These are phyloP conservation scores for Tetraselmis striata DNA, from an alignment of 139 green algal genomes.

Conservation along the genomic window DNA sequence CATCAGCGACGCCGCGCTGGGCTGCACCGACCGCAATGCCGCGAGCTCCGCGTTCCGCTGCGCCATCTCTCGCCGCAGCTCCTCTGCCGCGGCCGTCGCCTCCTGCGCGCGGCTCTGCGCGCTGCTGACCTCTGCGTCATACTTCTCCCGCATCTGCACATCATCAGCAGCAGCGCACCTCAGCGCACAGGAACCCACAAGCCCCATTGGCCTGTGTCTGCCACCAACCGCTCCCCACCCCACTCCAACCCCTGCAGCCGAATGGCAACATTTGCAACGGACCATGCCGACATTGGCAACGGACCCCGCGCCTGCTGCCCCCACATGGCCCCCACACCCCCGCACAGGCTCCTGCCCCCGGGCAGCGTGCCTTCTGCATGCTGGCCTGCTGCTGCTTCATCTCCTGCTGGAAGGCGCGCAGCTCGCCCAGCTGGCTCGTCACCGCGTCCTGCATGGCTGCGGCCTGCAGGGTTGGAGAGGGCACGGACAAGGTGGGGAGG, in stretches of 20 bases:
- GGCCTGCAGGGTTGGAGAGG: not conserved
- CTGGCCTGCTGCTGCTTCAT: not conserved
- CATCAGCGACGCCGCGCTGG: not conserved
- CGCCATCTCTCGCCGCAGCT: not conserved
- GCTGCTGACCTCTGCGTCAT: not conserved
- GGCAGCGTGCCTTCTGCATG: not conserved
- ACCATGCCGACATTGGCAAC: no score
- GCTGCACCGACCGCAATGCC: not conserved
- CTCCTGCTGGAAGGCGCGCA: not conserved
- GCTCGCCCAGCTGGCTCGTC: not conserved
- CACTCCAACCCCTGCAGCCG: no score
- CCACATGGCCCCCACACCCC: no score
- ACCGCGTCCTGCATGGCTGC: not conserved
- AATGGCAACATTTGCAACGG: no score
- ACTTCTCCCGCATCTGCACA: not conserved
- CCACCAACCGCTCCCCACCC: no score
- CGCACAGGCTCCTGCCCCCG: no score
- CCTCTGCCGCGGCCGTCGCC: not conserved
- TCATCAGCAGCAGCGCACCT: no score
- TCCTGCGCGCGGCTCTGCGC: not conserved
- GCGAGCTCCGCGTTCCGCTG: not conserved
- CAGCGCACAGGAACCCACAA: no score
- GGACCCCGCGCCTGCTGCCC: no score
- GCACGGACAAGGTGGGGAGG: no score
- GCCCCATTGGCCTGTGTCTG: no score